Evolutionary conservation across 345 rosid genomes (phyloP), one percentile per base, ranked within the genome.

Genomic region (Eucalyptus lansdowneana): DNA sequence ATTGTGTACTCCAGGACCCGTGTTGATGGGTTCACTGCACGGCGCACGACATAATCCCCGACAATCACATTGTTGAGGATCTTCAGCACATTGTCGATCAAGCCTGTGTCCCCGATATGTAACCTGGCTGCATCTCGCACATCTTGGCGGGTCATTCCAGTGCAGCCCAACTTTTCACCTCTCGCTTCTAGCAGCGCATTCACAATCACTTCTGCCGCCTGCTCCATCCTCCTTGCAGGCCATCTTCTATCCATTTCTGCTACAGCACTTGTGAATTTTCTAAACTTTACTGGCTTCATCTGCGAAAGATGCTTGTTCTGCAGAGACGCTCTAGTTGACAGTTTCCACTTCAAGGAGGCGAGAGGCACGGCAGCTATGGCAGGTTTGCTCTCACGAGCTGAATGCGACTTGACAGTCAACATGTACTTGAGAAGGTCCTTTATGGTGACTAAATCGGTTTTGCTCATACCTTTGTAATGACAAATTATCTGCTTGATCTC

Each of bases 41-140:
- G 95, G 7, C 90, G 89, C 47, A 97, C 95, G 42, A 95, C 88
- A 88, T 93, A 88, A 69, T 89, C 90, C 72, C 96, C 97, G 31
- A 97, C 91, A 11, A 93, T 92, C 24, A 96, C 99, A 88, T 97
- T 97, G 91, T 94, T 94, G 97, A 97, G 93, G 6, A 96, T 95
- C 88, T 97, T 97, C 91, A 97, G 88, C 53, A 97, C 98, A 86
- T 95, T 95, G 88, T 97, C 99, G 6, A 97, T 93, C 93, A 97
- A 91, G 27, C 99, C 99, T 1, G 98, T 96, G 89, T 97, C 99
- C 14, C 99, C 99, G 47, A 97, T 97, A 88, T 95, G 97, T 92
- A 94, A 91, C 90, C 99, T 91, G 88, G 99, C 99, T 53, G 98
- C 94, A 92, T 97, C 99, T 91, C 99, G 94, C 62, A 97, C 95